phyloP scores from a whole-genome alignment of 2,329 filamentous ascomycete genomes.

The Grosmannia huntii region DNA sequence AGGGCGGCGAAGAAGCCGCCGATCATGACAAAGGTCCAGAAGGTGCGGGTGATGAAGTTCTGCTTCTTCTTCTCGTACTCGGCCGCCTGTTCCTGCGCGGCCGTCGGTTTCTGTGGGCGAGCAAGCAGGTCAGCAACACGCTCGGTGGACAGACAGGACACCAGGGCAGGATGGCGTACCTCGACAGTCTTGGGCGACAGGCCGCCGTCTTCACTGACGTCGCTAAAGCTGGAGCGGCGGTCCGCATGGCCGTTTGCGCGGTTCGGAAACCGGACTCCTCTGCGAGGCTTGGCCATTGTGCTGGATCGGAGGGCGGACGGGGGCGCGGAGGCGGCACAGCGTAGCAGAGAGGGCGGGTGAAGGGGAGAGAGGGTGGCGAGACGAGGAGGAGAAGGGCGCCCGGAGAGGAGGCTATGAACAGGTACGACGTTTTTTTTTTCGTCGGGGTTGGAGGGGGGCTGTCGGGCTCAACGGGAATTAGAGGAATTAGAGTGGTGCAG shows the following conservation, averaged over 20 bases:
- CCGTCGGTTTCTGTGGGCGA: constrained; percentile 26
- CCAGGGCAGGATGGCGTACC: constrained; percentile 12
- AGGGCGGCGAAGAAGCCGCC: constrained; percentile 80
- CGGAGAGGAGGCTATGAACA: neutral
- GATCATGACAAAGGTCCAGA: constrained; percentile 99
- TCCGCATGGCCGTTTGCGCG: constrained; percentile 38
- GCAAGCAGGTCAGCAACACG: neutral
- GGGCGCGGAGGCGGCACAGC: neutral
- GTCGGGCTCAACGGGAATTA: neutral
- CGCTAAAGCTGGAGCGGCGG: constrained; percentile 58
- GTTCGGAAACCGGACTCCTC: constrained; percentile 43
- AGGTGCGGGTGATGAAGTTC: constrained; percentile 90
- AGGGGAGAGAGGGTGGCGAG: neutral
- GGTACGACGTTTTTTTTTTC: neutral
- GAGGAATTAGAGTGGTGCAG: neutral
- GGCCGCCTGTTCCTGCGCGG: constrained; percentile 27
- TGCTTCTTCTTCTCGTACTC: constrained; percentile 99
- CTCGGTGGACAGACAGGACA: too few species aligned
- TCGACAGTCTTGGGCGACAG: constrained; percentile 22
- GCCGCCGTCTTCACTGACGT: constrained; percentile 23
- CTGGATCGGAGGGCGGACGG: neutral
- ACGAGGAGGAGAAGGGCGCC: neutral
- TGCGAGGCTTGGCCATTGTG: constrained; percentile 25
- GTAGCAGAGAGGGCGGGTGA: neutral
- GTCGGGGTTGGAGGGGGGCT: constrained; percentile 1